These are phyloP conservation scores for Aleurites moluccanus DNA, from an alignment of 441 rosid species.

Conservation along the genomic window DNA sequence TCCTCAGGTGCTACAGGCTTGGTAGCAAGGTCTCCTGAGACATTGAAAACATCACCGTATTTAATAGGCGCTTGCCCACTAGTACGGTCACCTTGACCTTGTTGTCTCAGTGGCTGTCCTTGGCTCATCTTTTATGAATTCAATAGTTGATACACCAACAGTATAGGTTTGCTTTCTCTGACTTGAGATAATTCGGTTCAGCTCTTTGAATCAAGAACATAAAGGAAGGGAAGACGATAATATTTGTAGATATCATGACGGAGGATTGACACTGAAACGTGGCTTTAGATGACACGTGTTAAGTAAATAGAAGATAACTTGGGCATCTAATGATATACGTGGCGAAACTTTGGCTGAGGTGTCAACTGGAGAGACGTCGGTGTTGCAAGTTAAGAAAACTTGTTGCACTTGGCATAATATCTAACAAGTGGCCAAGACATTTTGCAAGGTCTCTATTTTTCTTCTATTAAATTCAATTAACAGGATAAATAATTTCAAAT, in stretches of 20 bases:
- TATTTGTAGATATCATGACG: neutral
- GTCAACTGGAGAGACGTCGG: conserved; percentile 4
- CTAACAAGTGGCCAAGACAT: neutral
- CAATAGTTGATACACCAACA: neutral
- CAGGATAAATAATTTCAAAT: too few species aligned
- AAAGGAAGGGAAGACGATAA: neutral
- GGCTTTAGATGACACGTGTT: conserved; percentile 11
- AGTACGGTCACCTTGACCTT: neutral
- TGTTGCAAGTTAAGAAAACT: neutral
- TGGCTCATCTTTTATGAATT: conserved; percentile 46
- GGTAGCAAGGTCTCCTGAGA: conserved; percentile 50
- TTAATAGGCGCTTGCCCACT: conserved; percentile 42
- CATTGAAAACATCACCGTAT: conserved; percentile 59
- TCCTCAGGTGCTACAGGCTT: conserved; percentile 57
- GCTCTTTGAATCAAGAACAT: neutral
- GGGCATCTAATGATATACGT: conserved; percentile 8
- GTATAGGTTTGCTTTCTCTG: neutral
- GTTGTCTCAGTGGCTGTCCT: conserved; percentile 29
- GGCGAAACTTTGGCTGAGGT: conserved; percentile 7
- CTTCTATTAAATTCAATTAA: neutral
- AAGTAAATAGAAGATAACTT: too few species aligned
- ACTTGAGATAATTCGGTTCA: too few species aligned
- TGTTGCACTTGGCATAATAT: neutral
- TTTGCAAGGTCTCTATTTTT: too few species aligned
- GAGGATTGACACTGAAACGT: neutral